Base-by-base conservation (phyloP, 2,329 filamentous ascomycete genomes). In the Thelonectria blattea region DNA sequence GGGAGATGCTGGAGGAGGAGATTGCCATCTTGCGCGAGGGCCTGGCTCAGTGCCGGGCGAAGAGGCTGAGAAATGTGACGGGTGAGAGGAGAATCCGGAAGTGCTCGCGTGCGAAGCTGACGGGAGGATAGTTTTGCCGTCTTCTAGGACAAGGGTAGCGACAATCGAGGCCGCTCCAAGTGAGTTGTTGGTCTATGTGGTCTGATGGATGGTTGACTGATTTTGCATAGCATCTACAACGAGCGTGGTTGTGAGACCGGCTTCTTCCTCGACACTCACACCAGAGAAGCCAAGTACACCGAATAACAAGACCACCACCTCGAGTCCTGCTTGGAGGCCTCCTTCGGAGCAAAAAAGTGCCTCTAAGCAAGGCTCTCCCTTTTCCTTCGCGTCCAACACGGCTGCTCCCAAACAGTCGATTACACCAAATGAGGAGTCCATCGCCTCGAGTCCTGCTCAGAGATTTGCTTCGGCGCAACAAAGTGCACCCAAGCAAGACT, bases 61-160 rank as follows among this genome's bases (percentile, higher is more conserved):
- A 60, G 1, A 59, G 53, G 8, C 64, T 60, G 5, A 65, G 65
- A 22, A 24, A 18, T 12, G 30, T 60, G 17, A 65, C 64, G 48
- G 45, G 65, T 64, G 15, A 42, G 63, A 50, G n/a, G n/a, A 17
- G 10, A 2, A 5, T 14, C 2, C 5, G 17, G 2, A 14, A 1
- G 15, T 5, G 9, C 14, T 32, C 2, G 22, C 11, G 14, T 9
- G 15, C 11, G 5, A 8, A 17, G 17, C 30, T 58, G 20, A 64
- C 11, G 18, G 18, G 37, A 24, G 12, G 4, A 27, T 20, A 52
- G 61, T 18, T 12, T 46, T 60, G 1, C 60, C 60, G 22, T 56
- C 61, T 20, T 18, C 60, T 10, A 43, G 10, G 18, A 9, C 18
- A 20, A 43, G 9, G 41, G 3, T n/a, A 4, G 6, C 34, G 15